Percentiles rank a stretch among this genome's conserved stretches.
These are phyloP conservation scores for Jamesozyma gamospora DNA, from an alignment of 805 yeast genomes.

Conservation along the genomic window DNA sequence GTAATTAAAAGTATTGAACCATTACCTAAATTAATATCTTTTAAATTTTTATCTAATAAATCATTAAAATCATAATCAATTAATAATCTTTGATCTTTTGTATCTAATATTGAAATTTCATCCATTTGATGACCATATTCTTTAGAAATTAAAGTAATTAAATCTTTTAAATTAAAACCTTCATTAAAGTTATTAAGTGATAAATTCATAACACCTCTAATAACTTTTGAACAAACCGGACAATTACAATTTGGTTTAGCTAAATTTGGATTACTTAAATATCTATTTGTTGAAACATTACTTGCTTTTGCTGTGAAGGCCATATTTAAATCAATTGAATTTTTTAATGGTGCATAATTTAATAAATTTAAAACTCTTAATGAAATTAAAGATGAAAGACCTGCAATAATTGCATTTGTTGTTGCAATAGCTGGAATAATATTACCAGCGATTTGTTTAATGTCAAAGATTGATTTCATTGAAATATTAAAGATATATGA, in stretches of 20 bases:
- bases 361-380: constrained; percentile 39
- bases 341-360: constrained; percentile 24
- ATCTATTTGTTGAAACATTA: constrained; percentile 36
- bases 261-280: constrained; percentile 54
- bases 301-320: constrained; percentile 45
- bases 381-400: constrained; percentile 70
- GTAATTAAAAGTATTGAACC: constrained; percentile 63
- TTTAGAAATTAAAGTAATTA: constrained; percentile 41
- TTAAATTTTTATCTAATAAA: constrained; percentile 41
- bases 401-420: constrained; percentile 91
- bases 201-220: constrained; percentile 41
- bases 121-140: constrained; percentile 42
- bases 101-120: constrained; percentile 26
- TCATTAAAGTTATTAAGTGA: constrained; percentile 12
- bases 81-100: constrained; percentile 42
- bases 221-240: constrained; percentile 47
- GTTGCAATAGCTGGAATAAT: constrained; percentile 98
- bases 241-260: constrained; percentile 62
- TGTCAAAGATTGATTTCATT: constrained; percentile 66
- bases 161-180: constrained; percentile 34
- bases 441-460: constrained; percentile 93
- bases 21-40: constrained; percentile 41
- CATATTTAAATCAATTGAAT: constrained; percentile 34
- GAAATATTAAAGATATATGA: constrained; percentile 63
- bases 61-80: constrained; percentile 89